A percentile compares a stretch with the other conserved stretches of the same genome.
Conservation (phyloP, 2,329 filamentous ascomycete genomes). For the Pseudocercospora eumusae region DNA sequence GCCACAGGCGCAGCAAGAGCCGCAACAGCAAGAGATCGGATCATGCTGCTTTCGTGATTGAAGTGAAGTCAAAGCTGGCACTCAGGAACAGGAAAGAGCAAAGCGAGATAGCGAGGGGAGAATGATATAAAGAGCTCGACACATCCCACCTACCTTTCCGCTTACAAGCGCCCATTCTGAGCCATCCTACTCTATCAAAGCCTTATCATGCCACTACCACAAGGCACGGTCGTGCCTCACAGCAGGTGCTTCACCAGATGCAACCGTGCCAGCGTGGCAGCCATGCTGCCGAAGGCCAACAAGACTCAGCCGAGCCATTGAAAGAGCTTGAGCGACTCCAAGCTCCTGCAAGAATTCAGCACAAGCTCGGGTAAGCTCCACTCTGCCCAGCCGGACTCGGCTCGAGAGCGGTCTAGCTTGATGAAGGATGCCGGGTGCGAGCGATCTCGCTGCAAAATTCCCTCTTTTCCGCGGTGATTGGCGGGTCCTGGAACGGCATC, state of each 20-base stretch:
- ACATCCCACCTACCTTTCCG: slow-evolving; percentile 1
- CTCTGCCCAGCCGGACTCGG: slow-evolving; percentile 20
- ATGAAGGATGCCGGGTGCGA: slow-evolving; percentile 27
- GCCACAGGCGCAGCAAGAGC: slow-evolving; percentile 29
- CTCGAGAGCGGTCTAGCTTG: slow-evolving; percentile 22
- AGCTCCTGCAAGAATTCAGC: slow-evolving; percentile 6
- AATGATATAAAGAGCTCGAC: slow-evolving; percentile 21
- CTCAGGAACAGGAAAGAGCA: neutral
- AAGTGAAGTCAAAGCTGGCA: neutral
- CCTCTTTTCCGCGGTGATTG: slow-evolving; percentile 22
- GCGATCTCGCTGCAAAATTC: slow-evolving; percentile 26
- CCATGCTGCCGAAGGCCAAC: slow-evolving; percentile 3
- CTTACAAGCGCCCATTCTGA: neutral
- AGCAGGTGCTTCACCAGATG: slow-evolving; percentile 1
- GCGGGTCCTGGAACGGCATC: neutral
- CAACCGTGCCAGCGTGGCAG: slow-evolving; percentile 16
- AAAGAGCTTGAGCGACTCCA: slow-evolving; percentile 13
- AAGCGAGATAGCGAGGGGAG: slow-evolving; percentile 8
- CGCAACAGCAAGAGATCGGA: slow-evolving; percentile 30
- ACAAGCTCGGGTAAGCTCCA: slow-evolving; percentile 19
- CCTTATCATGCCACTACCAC: slow-evolving; percentile 4
- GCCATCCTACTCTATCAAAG: slow-evolving; percentile 6
- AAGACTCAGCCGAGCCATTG: slow-evolving; percentile 20
- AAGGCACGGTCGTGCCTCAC: neutral
- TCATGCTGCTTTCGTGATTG: neutral